Evolutionary conservation across 805 yeast species (phyloP).

Genomic region (Wickerhamomyces queroliae): DNA sequence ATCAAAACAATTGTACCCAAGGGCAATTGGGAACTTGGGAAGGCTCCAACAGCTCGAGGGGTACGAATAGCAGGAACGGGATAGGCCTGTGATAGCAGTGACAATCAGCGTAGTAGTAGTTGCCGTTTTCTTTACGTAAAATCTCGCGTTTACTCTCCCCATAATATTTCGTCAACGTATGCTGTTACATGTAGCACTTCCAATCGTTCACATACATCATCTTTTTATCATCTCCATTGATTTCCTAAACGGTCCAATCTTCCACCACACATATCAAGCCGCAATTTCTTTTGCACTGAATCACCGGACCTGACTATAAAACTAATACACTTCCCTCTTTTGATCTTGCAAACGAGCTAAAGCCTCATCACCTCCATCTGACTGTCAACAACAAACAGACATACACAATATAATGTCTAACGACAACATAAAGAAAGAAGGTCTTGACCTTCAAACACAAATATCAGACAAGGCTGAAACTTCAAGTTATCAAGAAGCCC

Average conservation of each 20-base stretch:
- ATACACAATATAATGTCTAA: background rate
- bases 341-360: background rate
- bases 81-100: no score
- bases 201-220: background rate
- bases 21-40: no score
- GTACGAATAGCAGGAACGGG: no score
- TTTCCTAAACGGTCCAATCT: background rate
- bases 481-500: slow-evolving; percentile 13
- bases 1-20: no score
- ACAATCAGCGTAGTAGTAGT: no score
- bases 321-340: background rate
- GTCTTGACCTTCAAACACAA: slow-evolving; percentile 4
- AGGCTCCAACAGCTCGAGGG: no score
- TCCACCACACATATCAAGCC: no score
- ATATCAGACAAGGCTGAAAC: slow-evolving; percentile 15
- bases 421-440: slow-evolving; percentile 3
- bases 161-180: no score
- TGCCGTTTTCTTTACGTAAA: no score
- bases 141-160: no score
- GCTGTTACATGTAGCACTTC: no score
- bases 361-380: background rate
- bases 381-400: background rate
- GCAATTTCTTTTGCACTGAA: no score
- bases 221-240: background rate
- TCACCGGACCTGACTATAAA: background rate